A percentile compares a stretch with the other conserved stretches of the same genome.
phyloP scores from a whole-genome alignment of 2,329 filamentous ascomycete species.

The Aspergillus neotritici region DNA sequence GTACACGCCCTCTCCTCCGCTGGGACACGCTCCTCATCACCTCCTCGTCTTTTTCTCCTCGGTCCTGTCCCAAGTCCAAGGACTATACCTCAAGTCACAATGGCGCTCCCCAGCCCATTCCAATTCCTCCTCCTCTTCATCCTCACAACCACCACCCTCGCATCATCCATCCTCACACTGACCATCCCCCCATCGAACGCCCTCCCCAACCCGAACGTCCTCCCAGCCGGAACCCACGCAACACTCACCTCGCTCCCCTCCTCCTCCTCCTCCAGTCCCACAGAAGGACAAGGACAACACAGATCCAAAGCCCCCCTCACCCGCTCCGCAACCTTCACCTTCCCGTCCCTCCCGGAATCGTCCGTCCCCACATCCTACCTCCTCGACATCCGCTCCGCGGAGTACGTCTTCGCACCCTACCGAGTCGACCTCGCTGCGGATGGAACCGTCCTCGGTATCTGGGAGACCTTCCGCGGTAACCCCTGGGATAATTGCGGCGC shows the following conservation, averaged over 20 bases:
- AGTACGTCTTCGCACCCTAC: conserved; percentile 70
- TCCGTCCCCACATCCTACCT: conserved; percentile 58
- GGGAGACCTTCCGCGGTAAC: conserved; percentile 83
- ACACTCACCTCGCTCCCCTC: conserved; percentile 44
- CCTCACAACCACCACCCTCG: conserved; percentile 13
- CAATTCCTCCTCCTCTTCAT: conserved; percentile 15
- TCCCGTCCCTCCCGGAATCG: conserved; percentile 57
- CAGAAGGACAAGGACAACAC: conserved; percentile 19
- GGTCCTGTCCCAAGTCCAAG: no score
- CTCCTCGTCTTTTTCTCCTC: no score
- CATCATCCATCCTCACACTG: conserved; percentile 31
- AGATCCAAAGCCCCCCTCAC: conserved; percentile 58
- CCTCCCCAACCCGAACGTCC: conserved; percentile 40
- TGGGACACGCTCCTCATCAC: no score
- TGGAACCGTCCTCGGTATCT: conserved; percentile 55
- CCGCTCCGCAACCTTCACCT: conserved; percentile 65
- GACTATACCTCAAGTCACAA: conserved; percentile 5
- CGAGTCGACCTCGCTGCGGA: conserved; percentile 60
- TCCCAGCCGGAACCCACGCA: conserved; percentile 46
- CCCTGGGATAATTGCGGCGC: conserved; percentile 79
- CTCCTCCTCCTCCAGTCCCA: conserved; percentile 11
- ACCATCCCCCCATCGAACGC: conserved; percentile 38
- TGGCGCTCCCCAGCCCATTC: conserved; percentile 10
- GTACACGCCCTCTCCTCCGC: not conserved
- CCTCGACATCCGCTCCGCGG: conserved; percentile 69